These are phyloP conservation scores for Cenococcum geophilum DNA, from an alignment of 495 filamentous ascomycete genomes.

Conservation along the genomic window DNA sequence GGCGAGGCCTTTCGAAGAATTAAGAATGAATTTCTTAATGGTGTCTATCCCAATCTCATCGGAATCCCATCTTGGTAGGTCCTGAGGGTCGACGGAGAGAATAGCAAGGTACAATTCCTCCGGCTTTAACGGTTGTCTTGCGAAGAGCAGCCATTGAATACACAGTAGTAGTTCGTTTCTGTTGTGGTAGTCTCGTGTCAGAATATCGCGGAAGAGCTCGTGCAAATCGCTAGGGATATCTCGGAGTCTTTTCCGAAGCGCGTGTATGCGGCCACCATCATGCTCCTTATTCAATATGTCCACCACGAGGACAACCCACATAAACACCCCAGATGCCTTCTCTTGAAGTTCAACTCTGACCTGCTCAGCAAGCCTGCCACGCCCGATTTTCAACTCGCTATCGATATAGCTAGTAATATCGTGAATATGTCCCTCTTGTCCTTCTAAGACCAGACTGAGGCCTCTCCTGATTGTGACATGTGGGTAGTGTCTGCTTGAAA, in stretches of 20 bases:
- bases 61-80: conserved; percentile 9
- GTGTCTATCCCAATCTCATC: conserved; percentile 9
- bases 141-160: conserved; percentile 19
- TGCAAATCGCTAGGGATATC: conserved; percentile 22
- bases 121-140: conserved; percentile 15
- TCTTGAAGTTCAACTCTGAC: conserved; percentile 17
- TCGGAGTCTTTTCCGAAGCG: conserved; percentile 10
- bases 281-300: conserved; percentile 20
- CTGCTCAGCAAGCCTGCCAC: conserved; percentile 13
- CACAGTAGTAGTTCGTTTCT: conserved; percentile 12
- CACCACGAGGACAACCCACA: conserved; percentile 28
- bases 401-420: conserved; percentile 21
- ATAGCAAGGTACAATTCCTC: conserved; percentile 19
- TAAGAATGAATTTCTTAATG: conserved; percentile 16
- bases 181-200: conserved; percentile 11
- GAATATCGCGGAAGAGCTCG: conserved; percentile 19
- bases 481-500: conserved; percentile 51
- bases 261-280: conserved; percentile 17
- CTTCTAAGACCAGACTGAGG: conserved; percentile 32
- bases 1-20: conserved; percentile 16
- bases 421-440: conserved; percentile 23
- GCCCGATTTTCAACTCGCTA: conserved; percentile 16
- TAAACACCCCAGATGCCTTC: conserved; percentile 23
- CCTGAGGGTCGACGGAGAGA: conserved; percentile 11
- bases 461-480: conserved; percentile 40